Conservation (phyloP, 2,329 filamentous ascomycete species). For the Zarea fungicola region DNA sequence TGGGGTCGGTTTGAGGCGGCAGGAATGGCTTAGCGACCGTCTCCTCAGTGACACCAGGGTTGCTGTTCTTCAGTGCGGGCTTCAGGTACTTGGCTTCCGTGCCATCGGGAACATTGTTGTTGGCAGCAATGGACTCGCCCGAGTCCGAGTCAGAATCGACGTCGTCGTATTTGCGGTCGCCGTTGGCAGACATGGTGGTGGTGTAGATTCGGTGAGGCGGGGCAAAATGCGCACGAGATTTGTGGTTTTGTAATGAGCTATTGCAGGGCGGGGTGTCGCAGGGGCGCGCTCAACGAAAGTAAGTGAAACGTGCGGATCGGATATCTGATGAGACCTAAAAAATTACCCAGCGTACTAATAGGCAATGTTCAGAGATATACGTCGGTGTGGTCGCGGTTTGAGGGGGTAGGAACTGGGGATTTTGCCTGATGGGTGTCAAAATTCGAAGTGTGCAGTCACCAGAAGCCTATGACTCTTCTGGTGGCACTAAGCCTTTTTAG, state of each 20-base stretch:
- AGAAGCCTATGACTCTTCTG: slow-evolving; percentile 34
- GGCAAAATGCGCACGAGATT: slow-evolving; percentile 16
- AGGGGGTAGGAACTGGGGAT: slow-evolving; percentile 22
- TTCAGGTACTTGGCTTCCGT: slow-evolving; percentile 65
- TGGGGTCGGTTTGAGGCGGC: slow-evolving; percentile 89
- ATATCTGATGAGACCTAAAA: background rate
- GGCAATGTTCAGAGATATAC: background rate
- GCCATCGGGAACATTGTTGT: slow-evolving; percentile 54
- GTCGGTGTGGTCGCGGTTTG: slow-evolving; percentile 18
- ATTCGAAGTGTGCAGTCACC: slow-evolving; percentile 38
- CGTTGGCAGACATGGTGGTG: slow-evolving; percentile 49
- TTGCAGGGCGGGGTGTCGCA: slow-evolving; percentile 3
- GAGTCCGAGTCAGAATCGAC: slow-evolving; percentile 67
- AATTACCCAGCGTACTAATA: background rate
- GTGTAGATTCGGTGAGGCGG: slow-evolving; percentile 10
- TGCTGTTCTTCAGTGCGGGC: slow-evolving; percentile 76
- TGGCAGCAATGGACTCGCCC: slow-evolving; percentile 58
- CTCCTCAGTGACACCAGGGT: slow-evolving; percentile 49
- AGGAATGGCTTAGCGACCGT: slow-evolving; percentile 49
- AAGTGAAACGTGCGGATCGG: background rate
- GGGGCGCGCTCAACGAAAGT: background rate
- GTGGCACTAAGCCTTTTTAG: slow-evolving; percentile 32
- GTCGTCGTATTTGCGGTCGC: slow-evolving; percentile 63
- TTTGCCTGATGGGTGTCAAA: slow-evolving; percentile 34
- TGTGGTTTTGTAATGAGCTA: slow-evolving; percentile 8